Base-by-base conservation (phyloP, 441 rosid genomes). In the Geranium incanum region DNA sequence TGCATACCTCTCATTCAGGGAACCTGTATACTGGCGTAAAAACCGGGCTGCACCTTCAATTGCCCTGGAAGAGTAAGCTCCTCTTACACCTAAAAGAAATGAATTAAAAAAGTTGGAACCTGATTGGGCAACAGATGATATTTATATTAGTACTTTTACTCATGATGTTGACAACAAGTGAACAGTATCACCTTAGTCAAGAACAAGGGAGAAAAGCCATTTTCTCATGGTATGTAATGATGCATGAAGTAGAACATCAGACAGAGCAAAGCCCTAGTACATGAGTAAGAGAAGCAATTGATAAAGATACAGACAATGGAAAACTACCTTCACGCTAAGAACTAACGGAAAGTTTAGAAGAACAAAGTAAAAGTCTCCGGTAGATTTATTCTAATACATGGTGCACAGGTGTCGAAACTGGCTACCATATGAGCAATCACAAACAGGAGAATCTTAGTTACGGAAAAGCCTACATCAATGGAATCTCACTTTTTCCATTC, bases 1-100 rank as follows among this genome's bases (percentile, higher is more conserved):
- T 33, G 16, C 75, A 76, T 82, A 92, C 97, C 91, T 85, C 72
- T 62, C 71, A 76, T 78, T 81, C 72, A 86, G 78, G 74, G 72
- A 85, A 79, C 84, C 71, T 65, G 89, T 75, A 82, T 92, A 94
- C 3, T 88, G 86, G 78, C 75, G 75, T 19, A 92, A 71, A 82
- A 88, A 92, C 38, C 33, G 74, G 71, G 82, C 76, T 68, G 93
- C 97, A 73, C 86, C 84, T 77, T 85, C 88, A 57, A 84, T 83
- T 50, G 87, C 84, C 81, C 67, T 83, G 68, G 99, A 92, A 77
- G 88, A 83, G 80, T 92, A 94, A 69, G 80, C 81, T 78, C 93
- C 93, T 85, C 84, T 89, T 43, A 84, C 68, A 75, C 99, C 99
- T 94, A 71, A 71, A 62, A 71, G 37, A 70, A 41, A 68, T n/a